Evolutionary conservation across 371 early-diverging fungal genomes (phyloP), one percentile per base, ranked within the genome.

Genomic region (Syncephalastrum sp.): DNA sequence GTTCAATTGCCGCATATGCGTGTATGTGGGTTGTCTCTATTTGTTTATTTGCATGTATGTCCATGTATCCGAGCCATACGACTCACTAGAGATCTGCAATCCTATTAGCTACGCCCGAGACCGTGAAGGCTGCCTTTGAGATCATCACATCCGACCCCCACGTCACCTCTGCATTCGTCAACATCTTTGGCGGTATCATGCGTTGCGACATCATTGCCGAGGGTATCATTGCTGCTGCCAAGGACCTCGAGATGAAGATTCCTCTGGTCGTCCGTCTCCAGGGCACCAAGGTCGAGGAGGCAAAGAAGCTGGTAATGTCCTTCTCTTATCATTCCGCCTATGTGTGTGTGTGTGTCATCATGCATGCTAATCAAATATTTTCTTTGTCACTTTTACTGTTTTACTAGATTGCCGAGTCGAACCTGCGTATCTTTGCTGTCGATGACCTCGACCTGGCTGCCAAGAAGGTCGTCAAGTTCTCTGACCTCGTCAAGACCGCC

Each of bases 121-220:
- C 95, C 81, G 96, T 99, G 64, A 92, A 93, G 55, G 97, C 96
- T 73, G 99, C 99, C 42, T 97, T 99, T 83, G 96, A 97, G 82
- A 96, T 99, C 64, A 96, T 99, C 72, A 88, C 91, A 65, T 91
- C 94, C 41, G 99, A 99, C 65, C 92, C 96, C 23, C 85, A 83
- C 42, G 93, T 83, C 27, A 88, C 93, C n/a, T 94, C 97, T 56
- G 96, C 97, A 64, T 91, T 99, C 63, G 97, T 97, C 74, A 99
- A 99, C 85, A 99, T 99, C 69, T 99, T 99, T 70, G 98, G 99
- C 64, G 99, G 98, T 64, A 99, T 98, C 70, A 97, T 97, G 97
- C 90, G 96, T 63, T 99, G 98, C 80, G 97, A 97, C 77, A 88
- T 96, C 59, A 96, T 97, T 81, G 98, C 99, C 44, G 85, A 96